These are phyloP conservation scores for Aurinia saxatilis DNA, from an alignment of 345 rosid genomes.

Conservation along the genomic window DNA sequence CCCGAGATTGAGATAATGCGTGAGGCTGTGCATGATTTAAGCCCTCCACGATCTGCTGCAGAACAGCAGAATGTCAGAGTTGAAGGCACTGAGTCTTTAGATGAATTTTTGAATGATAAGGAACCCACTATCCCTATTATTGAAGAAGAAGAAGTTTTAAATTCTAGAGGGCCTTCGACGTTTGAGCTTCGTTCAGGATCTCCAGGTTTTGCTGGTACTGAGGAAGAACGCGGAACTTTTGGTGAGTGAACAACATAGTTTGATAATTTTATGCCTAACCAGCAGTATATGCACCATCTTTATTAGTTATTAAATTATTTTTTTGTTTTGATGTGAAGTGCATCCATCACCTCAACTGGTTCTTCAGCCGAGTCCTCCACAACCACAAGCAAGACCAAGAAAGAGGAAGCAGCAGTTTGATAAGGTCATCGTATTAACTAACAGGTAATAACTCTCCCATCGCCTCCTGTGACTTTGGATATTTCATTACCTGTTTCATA, in stretches of 20 bases:
- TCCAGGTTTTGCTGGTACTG: constrained; percentile 33
- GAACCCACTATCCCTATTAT: constrained; percentile 32
- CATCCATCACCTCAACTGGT: constrained; percentile 47
- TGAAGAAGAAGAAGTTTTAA: constrained; percentile 41
- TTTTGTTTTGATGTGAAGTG: constrained; percentile 30
- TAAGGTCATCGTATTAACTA: constrained; percentile 44
- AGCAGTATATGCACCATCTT: background rate
- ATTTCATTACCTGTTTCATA: background rate
- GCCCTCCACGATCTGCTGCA: constrained; percentile 25
- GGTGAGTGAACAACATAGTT: constrained; percentile 37
- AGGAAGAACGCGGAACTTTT: constrained; percentile 32
- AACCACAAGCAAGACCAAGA: constrained; percentile 24
- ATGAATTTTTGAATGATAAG: constrained; percentile 36
- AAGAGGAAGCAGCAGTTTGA: constrained; percentile 53
- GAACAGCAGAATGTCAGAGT: constrained; percentile 17
- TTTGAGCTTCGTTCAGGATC: constrained; percentile 46
- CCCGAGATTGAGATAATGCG: constrained; percentile 60
- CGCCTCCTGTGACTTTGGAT: background rate
- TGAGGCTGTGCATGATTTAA: constrained; percentile 35
- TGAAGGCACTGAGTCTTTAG: constrained; percentile 23
- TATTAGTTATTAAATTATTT: background rate
- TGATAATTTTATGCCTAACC: background rate
- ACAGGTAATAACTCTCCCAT: constrained; percentile 38
- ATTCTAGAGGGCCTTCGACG: constrained; percentile 34
- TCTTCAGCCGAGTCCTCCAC: constrained; percentile 54